A percentile compares a stretch with the other conserved stretches of the same genome.
Conservation (phyloP, 371 early-diverging fungal species). For the Cokeromyces recurvatus region DNA sequence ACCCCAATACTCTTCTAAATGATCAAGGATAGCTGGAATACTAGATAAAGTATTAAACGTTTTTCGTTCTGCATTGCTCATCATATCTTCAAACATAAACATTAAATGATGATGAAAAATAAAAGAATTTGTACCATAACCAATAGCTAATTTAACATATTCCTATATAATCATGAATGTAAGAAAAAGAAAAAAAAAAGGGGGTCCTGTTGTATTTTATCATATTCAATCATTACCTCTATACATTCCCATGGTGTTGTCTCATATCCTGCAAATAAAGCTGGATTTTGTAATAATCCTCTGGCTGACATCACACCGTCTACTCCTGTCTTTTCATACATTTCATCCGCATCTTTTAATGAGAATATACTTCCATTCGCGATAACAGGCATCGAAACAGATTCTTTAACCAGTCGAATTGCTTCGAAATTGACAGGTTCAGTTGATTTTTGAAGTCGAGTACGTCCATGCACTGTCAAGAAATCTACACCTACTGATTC, state of each 20-base stretch:
- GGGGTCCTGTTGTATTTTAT: too few relatives aligned
- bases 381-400: conserved; percentile 67
- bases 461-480: conserved; percentile 82
- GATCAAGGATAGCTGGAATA: conserved; percentile 79
- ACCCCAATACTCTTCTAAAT: conserved; percentile 75
- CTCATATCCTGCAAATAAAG: conserved; percentile 67
- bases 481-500: conserved; percentile 75
- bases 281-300: conserved; percentile 90
- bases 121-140: conserved; percentile 79
- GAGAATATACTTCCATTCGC: conserved; percentile 83
- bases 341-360: conserved; percentile 58
- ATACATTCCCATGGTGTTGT: conserved; percentile 75
- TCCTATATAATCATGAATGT: conserved; percentile 38
- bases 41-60: conserved; percentile 82
- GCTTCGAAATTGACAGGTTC: conserved; percentile 72
- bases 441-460: conserved; percentile 67
- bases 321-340: conserved; percentile 68
- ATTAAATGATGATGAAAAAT: conserved; percentile 93
- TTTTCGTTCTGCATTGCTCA: conserved; percentile 82
- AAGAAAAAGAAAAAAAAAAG: too few relatives aligned
- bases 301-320: conserved; percentile 88
- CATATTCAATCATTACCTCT: conserved; percentile 29
- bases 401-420: conserved; percentile 71
- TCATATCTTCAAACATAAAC: conserved; percentile 89
- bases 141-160: conserved; percentile 72